Evolutionary conservation across 139 green algal genomes (phyloP).

Genomic region (Nannochloris sp.): DNA sequence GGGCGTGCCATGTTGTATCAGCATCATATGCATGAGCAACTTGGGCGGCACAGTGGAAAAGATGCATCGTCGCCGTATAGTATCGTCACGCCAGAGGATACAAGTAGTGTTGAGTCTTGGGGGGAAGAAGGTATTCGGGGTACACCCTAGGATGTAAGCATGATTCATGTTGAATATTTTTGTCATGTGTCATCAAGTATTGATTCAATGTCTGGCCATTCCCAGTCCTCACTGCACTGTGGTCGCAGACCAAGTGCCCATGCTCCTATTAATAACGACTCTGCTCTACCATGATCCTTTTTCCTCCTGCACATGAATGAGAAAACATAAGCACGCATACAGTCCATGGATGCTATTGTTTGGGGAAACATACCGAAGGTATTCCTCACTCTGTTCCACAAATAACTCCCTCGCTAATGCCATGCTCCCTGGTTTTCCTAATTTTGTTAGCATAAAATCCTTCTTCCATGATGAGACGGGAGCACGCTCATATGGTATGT

Average conservation of each 20-base stretch:
- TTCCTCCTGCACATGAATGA: constrained; percentile 44
- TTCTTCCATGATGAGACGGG: constrained; percentile 45
- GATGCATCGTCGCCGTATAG: constrained; percentile 1
- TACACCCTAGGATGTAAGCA: neutral
- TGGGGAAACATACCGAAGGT: neutral
- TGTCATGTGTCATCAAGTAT: neutral
- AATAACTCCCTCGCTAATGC: constrained; percentile 44
- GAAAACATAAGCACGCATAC: neutral
- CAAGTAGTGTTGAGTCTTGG: constrained; percentile 5
- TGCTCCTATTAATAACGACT: constrained; percentile 69
- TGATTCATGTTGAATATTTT: too few relatives aligned
- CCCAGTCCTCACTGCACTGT: neutral
- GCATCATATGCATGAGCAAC: constrained; percentile 3
- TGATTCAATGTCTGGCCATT: constrained; percentile 6
- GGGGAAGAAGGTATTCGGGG: neutral
- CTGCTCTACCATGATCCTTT: constrained; percentile 74
- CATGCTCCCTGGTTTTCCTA: constrained; percentile 52
- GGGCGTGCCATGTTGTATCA: neutral
- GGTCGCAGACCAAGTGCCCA: constrained; percentile 45
- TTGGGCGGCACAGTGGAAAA: neutral
- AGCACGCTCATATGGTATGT: constrained; percentile 30
- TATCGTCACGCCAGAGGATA: neutral
- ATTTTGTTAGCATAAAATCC: constrained; percentile 39
- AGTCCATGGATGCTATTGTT: neutral
- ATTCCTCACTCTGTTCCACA: constrained; percentile 11